These are phyloP conservation scores for Allium cepa DNA, from an alignment of 106 monocot genomes.

Conservation along the genomic window DNA sequence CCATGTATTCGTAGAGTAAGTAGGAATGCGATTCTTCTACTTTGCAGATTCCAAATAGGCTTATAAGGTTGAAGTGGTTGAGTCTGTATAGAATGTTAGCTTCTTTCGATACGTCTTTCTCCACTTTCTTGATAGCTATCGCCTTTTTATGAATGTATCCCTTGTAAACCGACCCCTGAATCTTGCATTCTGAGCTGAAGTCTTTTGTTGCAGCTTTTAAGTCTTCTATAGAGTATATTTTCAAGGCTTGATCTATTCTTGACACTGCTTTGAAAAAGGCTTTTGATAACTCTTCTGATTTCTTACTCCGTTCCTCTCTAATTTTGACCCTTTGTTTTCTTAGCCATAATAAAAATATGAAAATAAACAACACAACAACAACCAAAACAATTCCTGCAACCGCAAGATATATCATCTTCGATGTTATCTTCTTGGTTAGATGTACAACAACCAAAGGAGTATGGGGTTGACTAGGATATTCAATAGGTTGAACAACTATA, in stretches of 20 bases:
- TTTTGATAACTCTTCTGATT: conserved; percentile 7
- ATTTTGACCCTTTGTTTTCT: conserved; percentile 6
- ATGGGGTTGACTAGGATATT: neutral
- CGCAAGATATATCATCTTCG: neutral
- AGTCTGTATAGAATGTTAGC: conserved; percentile 23
- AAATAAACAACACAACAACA: neutral
- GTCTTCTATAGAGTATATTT: conserved; percentile 12
- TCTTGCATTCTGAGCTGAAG: conserved; percentile 16
- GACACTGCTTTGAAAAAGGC: conserved; percentile 4
- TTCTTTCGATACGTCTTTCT: conserved; percentile 11
- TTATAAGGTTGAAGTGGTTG: conserved; percentile 29
- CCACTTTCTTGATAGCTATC: conserved; percentile 16
- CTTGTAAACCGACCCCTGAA: conserved; percentile 17
- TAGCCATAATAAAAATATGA: conserved; percentile 1
- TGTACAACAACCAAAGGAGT: neutral
- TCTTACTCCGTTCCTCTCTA: neutral
- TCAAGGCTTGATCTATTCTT: conserved; percentile 6
- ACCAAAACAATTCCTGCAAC: neutral
- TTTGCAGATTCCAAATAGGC: conserved; percentile 10
- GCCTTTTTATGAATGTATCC: conserved; percentile 5
- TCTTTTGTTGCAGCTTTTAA: conserved; percentile 15
- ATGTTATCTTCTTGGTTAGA: neutral
- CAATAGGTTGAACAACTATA: conserved; percentile 6
- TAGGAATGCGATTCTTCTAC: conserved; percentile 13
- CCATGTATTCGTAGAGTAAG: conserved; percentile 22